Evolutionary conservation across 371 early-diverging fungal species (phyloP).

Genomic region (Saksenaea oblongispora): DNA sequence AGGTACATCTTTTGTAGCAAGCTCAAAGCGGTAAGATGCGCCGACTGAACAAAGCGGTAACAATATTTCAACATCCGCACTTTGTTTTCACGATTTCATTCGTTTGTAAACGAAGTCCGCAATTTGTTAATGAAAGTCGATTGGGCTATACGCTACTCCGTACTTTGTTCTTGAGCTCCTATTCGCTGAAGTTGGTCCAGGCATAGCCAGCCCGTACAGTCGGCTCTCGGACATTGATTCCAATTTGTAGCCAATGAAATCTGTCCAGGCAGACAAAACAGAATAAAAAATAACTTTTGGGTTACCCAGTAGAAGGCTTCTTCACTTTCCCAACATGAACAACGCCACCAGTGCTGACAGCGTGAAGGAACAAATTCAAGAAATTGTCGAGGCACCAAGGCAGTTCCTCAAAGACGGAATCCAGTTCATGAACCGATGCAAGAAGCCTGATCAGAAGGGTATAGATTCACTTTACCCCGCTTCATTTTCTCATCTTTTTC

Average conservation of each 20-base stretch:
- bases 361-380: constrained; percentile 52
- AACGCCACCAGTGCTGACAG: constrained; percentile 35
- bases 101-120: too few species aligned
- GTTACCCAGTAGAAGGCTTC: background rate
- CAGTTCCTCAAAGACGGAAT: constrained; percentile 90
- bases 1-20: too few species aligned
- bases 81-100: too few species aligned
- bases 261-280: background rate
- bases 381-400: constrained; percentile 82
- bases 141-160: too few species aligned
- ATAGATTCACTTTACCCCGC: constrained; percentile 10
- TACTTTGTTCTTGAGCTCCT: too few species aligned
- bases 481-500: background rate
- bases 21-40: too few species aligned
- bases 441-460: constrained; percentile 96
- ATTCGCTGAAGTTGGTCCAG: too few species aligned
- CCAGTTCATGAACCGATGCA: constrained; percentile 91
- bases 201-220: too few species aligned
- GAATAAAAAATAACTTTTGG: background rate
- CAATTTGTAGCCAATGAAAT: background rate
- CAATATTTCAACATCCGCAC: too few species aligned
- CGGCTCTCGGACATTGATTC: background rate
- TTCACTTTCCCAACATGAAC: background rate
- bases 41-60: too few species aligned
- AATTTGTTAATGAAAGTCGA: too few species aligned